These are phyloP conservation scores for Choricystis sp. DNA, from an alignment of 139 green algal genomes.

Conservation along the genomic window DNA sequence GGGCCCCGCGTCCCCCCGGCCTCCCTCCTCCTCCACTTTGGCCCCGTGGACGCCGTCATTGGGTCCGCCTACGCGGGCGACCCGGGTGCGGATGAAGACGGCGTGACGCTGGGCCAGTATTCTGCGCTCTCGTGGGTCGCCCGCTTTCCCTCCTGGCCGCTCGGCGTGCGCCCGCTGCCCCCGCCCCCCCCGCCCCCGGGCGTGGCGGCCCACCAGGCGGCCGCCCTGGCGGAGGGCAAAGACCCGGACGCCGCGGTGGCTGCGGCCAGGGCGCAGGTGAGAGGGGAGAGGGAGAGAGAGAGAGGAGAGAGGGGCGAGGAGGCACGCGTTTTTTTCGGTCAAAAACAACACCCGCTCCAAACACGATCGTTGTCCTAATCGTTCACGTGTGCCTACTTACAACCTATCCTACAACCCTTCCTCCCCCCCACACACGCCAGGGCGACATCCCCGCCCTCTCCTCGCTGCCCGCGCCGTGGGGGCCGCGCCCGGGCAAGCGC, in stretches of 20 bases:
- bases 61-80: constrained; percentile 21
- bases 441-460: constrained; percentile 27
- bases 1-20: constrained; percentile 14
- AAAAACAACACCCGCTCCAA: too few relatives aligned
- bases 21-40: constrained; percentile 23
- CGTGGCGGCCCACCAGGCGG: constrained; percentile 15
- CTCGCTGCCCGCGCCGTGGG: constrained; percentile 27
- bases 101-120: constrained; percentile 14
- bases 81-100: constrained; percentile 22
- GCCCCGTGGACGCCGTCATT: constrained; percentile 19
- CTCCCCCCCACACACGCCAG: too few relatives aligned
- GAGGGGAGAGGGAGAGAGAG: too few relatives aligned
- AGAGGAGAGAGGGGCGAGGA: too few relatives aligned
- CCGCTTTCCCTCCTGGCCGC: constrained; percentile 22
- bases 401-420: too few relatives aligned
- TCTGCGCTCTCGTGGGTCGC: constrained; percentile 21
- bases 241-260: constrained; percentile 32
- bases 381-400: too few relatives aligned
- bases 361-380: too few relatives aligned
- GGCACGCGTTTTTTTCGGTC: too few relatives aligned
- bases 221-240: constrained; percentile 23
- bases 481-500: too few relatives aligned
- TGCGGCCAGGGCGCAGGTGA: constrained; percentile 20
- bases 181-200: constrained; percentile 15
- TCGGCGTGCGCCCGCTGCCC: constrained; percentile 15